phyloP scores from a whole-genome alignment of 2,329 filamentous ascomycete species.

The Calonectria pauciramosa region DNA sequence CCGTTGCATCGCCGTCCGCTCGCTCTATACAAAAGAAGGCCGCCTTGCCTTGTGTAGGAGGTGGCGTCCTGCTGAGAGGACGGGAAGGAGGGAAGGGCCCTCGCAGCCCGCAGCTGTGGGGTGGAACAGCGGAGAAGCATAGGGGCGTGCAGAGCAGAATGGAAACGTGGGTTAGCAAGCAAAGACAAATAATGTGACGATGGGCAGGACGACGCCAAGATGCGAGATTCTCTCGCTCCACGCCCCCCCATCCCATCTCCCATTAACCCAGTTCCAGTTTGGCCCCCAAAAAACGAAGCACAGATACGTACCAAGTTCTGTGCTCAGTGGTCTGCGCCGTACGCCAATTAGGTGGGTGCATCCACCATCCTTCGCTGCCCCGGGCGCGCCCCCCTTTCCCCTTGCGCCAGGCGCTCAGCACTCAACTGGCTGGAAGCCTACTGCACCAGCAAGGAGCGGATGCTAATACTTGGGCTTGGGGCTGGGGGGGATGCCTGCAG shows the following conservation, averaged over 20 bases:
- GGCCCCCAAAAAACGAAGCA: constrained; percentile 9
- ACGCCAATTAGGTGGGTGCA: constrained; percentile 17
- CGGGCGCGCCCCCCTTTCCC: constrained; percentile 35
- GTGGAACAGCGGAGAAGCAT: neutral
- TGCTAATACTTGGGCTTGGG: constrained; percentile 12
- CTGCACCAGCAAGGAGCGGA: constrained; percentile 30
- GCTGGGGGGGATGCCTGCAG: constrained; percentile 35
- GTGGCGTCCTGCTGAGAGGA: constrained; percentile 25
- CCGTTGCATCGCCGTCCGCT: neutral
- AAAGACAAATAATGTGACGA: constrained; percentile 25
- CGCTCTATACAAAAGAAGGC: neutral
- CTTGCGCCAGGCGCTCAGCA: constrained; percentile 36
- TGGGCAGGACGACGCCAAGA: constrained; percentile 21
- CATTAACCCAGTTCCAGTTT: neutral
- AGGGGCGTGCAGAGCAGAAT: neutral
- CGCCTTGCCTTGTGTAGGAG: constrained; percentile 15
- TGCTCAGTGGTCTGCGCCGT: constrained; percentile 3
- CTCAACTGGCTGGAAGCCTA: constrained; percentile 33
- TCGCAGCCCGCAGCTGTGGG: constrained; percentile 1
- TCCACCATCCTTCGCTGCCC: neutral
- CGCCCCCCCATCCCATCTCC: constrained; percentile 12
- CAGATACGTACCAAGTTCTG: neutral
- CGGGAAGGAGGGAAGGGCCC: constrained; percentile 11
- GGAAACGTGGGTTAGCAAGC: constrained; percentile 27
- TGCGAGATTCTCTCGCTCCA: constrained; percentile 24